These are phyloP conservation scores for Brassica carinata DNA, from an alignment of 345 rosid species.

Conservation along the genomic window DNA sequence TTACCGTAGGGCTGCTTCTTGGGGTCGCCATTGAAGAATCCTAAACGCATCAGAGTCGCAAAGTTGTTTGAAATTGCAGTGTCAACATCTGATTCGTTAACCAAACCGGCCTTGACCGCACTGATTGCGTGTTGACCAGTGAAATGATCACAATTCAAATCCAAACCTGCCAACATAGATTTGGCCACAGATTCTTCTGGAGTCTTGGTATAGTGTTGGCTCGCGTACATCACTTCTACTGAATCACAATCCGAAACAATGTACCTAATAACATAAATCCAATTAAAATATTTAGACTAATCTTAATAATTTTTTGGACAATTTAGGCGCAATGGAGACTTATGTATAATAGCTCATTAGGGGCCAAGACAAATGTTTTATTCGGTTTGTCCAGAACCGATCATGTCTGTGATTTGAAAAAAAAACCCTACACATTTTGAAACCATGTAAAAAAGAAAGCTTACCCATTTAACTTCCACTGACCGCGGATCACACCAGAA, in stretches of 20 bases:
- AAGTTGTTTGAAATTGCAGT: constrained; percentile 66
- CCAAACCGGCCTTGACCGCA: constrained; percentile 59
- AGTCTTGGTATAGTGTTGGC: constrained; percentile 63
- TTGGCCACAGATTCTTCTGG: constrained; percentile 73
- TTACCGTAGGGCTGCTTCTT: constrained; percentile 40
- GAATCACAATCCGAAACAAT: constrained; percentile 52
- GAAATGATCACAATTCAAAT: constrained; percentile 65
- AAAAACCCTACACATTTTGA: too few relatives aligned
- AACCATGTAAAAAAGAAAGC: too few relatives aligned
- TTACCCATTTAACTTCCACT: neutral
- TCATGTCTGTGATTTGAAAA: too few relatives aligned
- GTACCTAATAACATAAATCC: constrained; percentile 35
- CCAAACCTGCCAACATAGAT: constrained; percentile 67
- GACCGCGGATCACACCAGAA: neutral
- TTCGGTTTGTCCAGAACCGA: too few relatives aligned
- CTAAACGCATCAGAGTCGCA: constrained; percentile 71
- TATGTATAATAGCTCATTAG: too few relatives aligned
- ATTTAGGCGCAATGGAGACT: too few relatives aligned
- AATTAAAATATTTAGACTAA: too few relatives aligned
- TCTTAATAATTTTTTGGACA: too few relatives aligned
- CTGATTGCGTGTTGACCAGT: constrained; percentile 55
- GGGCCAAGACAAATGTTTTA: too few relatives aligned
- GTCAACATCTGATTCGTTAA: constrained; percentile 50
- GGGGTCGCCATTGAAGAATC: constrained; percentile 81
- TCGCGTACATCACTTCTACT: constrained; percentile 37